Base-by-base conservation (phyloP, 805 yeast genomes). In the Starmera caribaea region DNA sequence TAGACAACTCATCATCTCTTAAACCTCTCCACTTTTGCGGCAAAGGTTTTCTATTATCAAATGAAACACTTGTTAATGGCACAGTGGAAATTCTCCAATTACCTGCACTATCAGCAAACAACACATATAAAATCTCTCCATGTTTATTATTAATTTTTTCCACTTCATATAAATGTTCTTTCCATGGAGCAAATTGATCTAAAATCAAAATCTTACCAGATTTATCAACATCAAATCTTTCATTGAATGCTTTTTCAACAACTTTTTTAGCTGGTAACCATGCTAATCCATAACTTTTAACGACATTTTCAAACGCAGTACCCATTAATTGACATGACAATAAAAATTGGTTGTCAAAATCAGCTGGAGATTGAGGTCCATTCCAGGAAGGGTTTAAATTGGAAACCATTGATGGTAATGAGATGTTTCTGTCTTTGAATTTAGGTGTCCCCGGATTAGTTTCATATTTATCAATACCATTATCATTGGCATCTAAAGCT, bases 21-120 rank as follows among this genome's bases (percentile, higher is more conserved):
- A 89, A 65, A n/a, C 98, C 98, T 67, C 98, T 76, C 87, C 96
- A 84, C 14, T 76, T 73, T 59, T 84, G 90, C 12, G 96, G 97
- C 43, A 92, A 70, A 24, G 96, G 82, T 60, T 75, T 74, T 65
- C 98, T 78, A 56, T 86, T 84, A 46, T 79, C 83, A 57, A 92
- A 92, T 13, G 94, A 79, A 7, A 81, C 68, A 3, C 83, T 66
- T 28, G 76, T 69, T n/a, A 80, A 70, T n/a, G 96, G 81, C 17
- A 90, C 97, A 5, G 97, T 89, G 36, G 95, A 84, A 38, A 92
- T 75, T 66, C 98, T 76, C 90, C 94, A 86, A 37, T 72, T 69
- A 32, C 68, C 65, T 12, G 76, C 64, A n/a, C 81, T 70, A 54
- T 89, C 96, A 27, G 78, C 66, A 63, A 88, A 90, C 41, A 92